Evolutionary conservation across 106 monocot genomes (phyloP).

Genomic region (Ottelia alismoides): DNA sequence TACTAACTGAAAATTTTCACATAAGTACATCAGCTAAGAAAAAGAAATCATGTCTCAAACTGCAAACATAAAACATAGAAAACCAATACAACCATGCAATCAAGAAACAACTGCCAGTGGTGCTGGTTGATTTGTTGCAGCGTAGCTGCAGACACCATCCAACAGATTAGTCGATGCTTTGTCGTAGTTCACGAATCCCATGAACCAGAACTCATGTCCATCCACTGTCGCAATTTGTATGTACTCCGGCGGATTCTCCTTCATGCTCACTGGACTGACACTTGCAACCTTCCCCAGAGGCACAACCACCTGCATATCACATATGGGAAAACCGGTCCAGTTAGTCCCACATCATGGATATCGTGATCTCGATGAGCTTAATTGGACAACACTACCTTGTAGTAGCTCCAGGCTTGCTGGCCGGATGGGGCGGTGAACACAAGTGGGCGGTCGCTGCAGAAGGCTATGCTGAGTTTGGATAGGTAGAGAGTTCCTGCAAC

Average conservation of each 20-base stretch:
- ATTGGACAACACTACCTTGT: too few species aligned
- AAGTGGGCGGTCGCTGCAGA: conserved; percentile 88
- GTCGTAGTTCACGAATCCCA: conserved; percentile 83
- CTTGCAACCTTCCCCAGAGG: too few species aligned
- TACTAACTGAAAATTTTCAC: too few species aligned
- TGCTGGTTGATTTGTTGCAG: conserved; percentile 24
- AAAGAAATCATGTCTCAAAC: too few species aligned
- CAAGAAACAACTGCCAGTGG: too few species aligned
- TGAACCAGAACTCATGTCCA: conserved; percentile 93
- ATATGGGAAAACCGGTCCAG: too few species aligned
- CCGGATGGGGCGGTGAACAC: conserved; percentile 64
- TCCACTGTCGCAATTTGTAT: conserved; percentile 66
- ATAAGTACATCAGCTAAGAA: too few species aligned
- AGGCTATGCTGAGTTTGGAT: conserved; percentile 38
- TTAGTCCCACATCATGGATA: too few species aligned
- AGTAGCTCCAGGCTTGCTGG: conserved; percentile 77
- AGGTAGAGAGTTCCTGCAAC: conserved; percentile 82
- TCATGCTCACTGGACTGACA: conserved; percentile 54
- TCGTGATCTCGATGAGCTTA: too few species aligned
- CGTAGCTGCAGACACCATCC: conserved; percentile 17
- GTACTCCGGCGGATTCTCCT: conserved; percentile 65
- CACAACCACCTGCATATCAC: too few species aligned
- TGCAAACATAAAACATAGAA: too few species aligned
- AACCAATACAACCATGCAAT: too few species aligned
- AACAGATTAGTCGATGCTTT: conserved; percentile 42